Evolutionary conservation across 768 basidiomycete genomes (phyloP).

Genomic region (Imleria badia): DNA sequence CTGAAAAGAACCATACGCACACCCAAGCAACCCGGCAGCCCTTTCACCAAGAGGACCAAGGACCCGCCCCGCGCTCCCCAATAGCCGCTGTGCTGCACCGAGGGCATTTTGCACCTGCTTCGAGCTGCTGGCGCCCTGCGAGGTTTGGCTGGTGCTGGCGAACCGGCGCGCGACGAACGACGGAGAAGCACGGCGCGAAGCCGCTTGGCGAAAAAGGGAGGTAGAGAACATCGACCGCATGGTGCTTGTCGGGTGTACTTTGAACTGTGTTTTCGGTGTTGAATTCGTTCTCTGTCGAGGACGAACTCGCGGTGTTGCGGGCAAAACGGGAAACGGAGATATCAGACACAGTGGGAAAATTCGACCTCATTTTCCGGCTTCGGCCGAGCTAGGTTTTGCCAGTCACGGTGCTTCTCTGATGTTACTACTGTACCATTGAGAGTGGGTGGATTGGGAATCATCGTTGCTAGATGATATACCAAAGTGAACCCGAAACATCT

Average conservation of each 20-base stretch:
- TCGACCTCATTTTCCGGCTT: slow-evolving; percentile 3
- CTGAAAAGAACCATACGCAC: slow-evolving; percentile 33
- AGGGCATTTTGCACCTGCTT: slow-evolving; percentile 74
- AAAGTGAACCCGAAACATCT: no score
- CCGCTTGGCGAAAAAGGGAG: slow-evolving; percentile 23
- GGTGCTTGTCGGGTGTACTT: slow-evolving; percentile 1
- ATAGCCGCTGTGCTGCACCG: slow-evolving; percentile 55
- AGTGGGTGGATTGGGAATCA: no score
- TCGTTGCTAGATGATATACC: no score
- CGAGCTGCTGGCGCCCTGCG: slow-evolving; percentile 45
- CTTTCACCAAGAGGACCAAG: slow-evolving; percentile 52
- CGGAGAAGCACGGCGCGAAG: slow-evolving; percentile 14
- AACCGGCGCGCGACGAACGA: slow-evolving; percentile 36
- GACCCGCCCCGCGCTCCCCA: slow-evolving; percentile 48
- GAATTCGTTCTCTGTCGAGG: background rate
- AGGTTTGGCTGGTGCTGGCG: slow-evolving; percentile 32
- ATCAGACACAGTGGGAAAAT: background rate
- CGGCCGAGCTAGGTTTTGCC: no score
- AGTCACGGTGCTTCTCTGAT: no score
- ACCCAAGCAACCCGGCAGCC: slow-evolving; percentile 56
- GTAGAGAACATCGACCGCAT: slow-evolving; percentile 30
- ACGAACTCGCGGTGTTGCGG: slow-evolving; percentile 1
- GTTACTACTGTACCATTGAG: no score
- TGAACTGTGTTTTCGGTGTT: slow-evolving; percentile 1
- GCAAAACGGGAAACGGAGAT: background rate